Conservation (phyloP, 352 stramenopile genomes). For the Phytopythium ostracodes region DNA sequence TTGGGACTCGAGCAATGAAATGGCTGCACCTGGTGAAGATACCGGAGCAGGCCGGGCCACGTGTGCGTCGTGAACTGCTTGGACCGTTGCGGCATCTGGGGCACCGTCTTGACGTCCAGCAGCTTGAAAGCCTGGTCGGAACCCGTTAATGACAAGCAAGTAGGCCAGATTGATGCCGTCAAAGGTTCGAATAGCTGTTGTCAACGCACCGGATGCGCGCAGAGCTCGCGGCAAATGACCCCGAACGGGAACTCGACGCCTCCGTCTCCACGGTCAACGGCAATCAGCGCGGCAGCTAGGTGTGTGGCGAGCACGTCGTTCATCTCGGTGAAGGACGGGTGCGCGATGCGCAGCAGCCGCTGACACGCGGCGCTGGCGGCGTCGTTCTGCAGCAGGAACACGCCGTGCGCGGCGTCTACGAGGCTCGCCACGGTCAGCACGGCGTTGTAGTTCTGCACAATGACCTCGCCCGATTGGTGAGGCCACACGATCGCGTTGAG, state of each 20-base stretch:
- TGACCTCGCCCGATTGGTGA: conserved; percentile 80
- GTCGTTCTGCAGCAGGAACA: conserved; percentile 79
- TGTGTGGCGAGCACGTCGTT: conserved; percentile 63
- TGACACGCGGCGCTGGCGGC: conserved; percentile 48
- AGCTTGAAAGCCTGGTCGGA: conserved; percentile 55
- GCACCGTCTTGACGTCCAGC: conserved; percentile 64
- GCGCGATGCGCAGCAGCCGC: conserved; percentile 42
- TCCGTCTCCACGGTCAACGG: conserved; percentile 13
- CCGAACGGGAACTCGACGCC: conserved; percentile 22
- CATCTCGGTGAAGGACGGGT: conserved; percentile 58
- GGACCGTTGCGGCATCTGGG: conserved; percentile 59
- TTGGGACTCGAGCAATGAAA: neutral
- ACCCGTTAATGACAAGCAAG: neutral
- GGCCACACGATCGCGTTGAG: conserved; percentile 84
- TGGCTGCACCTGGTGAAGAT: conserved; percentile 59
- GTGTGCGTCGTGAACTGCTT: conserved; percentile 71
- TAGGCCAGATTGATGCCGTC: too few relatives aligned
- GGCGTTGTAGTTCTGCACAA: conserved; percentile 91
- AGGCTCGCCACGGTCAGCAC: conserved; percentile 83
- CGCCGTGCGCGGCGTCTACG: conserved; percentile 41
- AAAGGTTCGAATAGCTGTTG: neutral
- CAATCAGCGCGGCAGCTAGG: conserved; percentile 48
- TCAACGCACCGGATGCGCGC: conserved; percentile 44
- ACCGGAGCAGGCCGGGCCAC: conserved; percentile 72
- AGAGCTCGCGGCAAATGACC: conserved; percentile 46